Evolutionary conservation across 805 yeast genomes (phyloP), one percentile per base, ranked within the genome.

Genomic region (Saccharomycopsis vini): DNA sequence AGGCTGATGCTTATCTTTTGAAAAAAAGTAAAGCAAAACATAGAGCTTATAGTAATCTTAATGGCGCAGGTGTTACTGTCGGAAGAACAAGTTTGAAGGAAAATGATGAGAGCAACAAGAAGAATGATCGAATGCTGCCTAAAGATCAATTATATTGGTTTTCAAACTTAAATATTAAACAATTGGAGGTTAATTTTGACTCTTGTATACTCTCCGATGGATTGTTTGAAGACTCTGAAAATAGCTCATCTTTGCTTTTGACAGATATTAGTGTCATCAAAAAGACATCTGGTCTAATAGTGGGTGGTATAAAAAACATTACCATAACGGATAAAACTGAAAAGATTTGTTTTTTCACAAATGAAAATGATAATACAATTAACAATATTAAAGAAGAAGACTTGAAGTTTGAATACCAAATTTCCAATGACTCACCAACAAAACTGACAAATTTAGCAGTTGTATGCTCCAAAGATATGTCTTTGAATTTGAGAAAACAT

Each of bases 391-490:
- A 22, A 5, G 53, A 54, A 3, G 70, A 72, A 5, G 85, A 79
- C 50, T 39, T 79, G 2, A 54, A 79, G 28, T 73, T 78, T 54
- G 83, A 79, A 53, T 45, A 42, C 30, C 45, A 68, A n/a, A n/a
- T n/a, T n/a, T n/a, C n/a, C n/a, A n/a, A n/a, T n/a, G n/a, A n/a
- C n/a, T n/a, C n/a, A n/a, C n/a, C n/a, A n/a, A n/a, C n/a, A n/a
- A n/a, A n/a, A n/a, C n/a, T n/a, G n/a, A n/a, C n/a, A n/a, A n/a
- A n/a, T n/a, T n/a, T n/a, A n/a, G n/a, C n/a, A n/a, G n/a, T n/a
- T n/a, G n/a, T n/a, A n/a, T n/a, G n/a, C n/a, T n/a, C n/a, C n/a
- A n/a, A n/a, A n/a, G n/a, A n/a, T n/a, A n/a, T n/a, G n/a, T 26
- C 36, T 2, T 5, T 56, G 1, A 32, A 47, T 9, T 20, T 57